These are phyloP conservation scores for Pseudogymnoascus sp. DNA, from an alignment of 2,329 filamentous ascomycete species.

Conservation along the genomic window DNA sequence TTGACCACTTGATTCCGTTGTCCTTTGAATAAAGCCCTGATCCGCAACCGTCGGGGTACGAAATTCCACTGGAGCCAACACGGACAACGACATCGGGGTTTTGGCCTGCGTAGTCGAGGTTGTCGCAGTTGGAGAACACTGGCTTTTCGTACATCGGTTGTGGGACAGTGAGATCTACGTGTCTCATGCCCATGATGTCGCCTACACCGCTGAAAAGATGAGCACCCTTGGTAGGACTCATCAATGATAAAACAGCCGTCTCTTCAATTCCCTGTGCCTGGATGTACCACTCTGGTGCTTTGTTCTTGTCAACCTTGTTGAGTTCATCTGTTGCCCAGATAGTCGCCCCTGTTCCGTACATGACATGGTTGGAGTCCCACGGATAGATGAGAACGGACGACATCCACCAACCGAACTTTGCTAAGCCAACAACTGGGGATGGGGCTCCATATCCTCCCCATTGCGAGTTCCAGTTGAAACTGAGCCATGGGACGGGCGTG, in stretches of 20 bases:
- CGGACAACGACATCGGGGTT: slow-evolving; percentile 16
- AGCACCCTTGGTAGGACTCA: slow-evolving; percentile 19
- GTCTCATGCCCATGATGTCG: slow-evolving; percentile 25
- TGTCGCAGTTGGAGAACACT: slow-evolving; percentile 20
- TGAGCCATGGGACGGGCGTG: slow-evolving; percentile 19
- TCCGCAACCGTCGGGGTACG: slow-evolving; percentile 16
- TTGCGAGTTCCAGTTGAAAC: slow-evolving; percentile 16
- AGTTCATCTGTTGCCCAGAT: slow-evolving; percentile 5
- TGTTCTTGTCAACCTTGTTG: slow-evolving; percentile 14
- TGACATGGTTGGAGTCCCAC: not conserved
- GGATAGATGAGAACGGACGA: slow-evolving; percentile 4
- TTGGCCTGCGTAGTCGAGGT: slow-evolving; percentile 26
- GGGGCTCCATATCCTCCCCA: slow-evolving; percentile 20
- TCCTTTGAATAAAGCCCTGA: slow-evolving; percentile 17
- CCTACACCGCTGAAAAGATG: slow-evolving; percentile 23
- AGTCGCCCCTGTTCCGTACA: not conserved
- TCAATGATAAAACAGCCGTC: slow-evolving; percentile 20
- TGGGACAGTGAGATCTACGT: slow-evolving; percentile 19
- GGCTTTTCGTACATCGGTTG: slow-evolving; percentile 18
- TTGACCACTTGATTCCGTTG: slow-evolving; percentile 15
- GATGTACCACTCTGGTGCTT: slow-evolving; percentile 17
- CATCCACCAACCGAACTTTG: slow-evolving; percentile 11
- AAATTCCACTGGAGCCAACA: slow-evolving; percentile 14
- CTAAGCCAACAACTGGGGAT: slow-evolving; percentile 19
- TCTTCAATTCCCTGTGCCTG: slow-evolving; percentile 27